Evolutionary conservation across 2,329 filamentous ascomycete genomes (phyloP).

Genomic region (Botryotinia globosa): DNA sequence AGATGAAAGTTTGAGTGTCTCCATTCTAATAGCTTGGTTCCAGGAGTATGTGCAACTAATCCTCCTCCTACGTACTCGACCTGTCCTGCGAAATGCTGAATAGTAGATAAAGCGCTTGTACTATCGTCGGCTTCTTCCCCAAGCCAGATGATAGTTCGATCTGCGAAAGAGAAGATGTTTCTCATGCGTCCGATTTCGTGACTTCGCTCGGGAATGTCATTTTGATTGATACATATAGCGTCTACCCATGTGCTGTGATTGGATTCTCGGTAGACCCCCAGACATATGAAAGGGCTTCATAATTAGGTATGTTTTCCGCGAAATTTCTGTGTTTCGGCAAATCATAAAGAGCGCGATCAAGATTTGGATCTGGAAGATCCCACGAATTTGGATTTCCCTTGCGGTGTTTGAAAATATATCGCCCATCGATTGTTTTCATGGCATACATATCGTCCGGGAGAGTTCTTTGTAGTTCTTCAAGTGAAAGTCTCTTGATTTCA

Average conservation of each 20-base stretch:
- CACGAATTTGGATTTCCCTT: neutral
- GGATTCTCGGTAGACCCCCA: neutral
- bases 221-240: neutral
- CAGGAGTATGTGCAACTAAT: neutral
- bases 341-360: neutral
- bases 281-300: neutral
- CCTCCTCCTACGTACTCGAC: neutral
- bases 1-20: neutral
- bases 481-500: neutral
- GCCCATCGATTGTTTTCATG: neutral
- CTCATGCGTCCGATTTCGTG: neutral
- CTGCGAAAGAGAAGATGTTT: neutral
- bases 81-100: neutral
- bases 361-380: neutral
- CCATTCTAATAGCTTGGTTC: neutral
- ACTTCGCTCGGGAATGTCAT: neutral
- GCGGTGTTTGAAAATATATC: neutral
- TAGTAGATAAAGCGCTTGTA: neutral
- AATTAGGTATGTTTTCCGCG: neutral
- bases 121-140: neutral
- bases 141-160: neutral
- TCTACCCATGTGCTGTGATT: neutral
- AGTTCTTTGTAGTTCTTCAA: neutral
- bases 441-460: neutral
- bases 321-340: neutral